These are phyloP conservation scores for Monoraphidium neglectum DNA, from an alignment of 139 green algal species.

Conservation along the genomic window DNA sequence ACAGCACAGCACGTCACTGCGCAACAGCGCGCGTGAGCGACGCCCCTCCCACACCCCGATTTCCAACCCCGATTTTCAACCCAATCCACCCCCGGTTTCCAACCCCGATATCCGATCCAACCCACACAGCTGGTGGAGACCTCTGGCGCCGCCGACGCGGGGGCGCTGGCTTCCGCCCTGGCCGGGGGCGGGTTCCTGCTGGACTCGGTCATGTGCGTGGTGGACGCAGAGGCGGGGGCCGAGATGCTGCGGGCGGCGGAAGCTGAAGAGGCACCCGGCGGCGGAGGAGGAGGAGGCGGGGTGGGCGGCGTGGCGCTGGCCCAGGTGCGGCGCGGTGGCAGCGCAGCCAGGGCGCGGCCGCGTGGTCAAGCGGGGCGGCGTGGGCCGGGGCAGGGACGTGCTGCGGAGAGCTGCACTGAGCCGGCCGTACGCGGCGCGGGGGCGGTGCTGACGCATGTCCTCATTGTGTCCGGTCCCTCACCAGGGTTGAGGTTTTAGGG, in stretches of 20 bases:
- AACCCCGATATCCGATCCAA: neutral
- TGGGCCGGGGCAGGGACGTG: neutral
- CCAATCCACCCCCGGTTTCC: neutral
- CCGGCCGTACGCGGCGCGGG: neutral
- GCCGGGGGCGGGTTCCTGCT: slow-evolving; percentile 37
- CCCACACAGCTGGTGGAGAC: slow-evolving; percentile 50
- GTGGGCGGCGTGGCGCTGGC: slow-evolving; percentile 38
- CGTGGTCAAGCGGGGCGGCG: neutral
- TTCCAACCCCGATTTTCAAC: neutral
- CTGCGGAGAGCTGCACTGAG: neutral
- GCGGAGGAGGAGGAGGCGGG: no score
- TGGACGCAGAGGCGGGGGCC: slow-evolving; percentile 47
- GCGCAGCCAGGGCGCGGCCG: neutral
- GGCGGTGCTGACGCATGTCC: no score
- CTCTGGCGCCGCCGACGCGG: slow-evolving; percentile 53
- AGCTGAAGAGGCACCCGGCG: slow-evolving; percentile 8
- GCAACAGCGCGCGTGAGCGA: no score
- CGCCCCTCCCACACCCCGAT: no score
- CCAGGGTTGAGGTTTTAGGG: neutral
- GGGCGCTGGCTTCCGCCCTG: slow-evolving; percentile 36
- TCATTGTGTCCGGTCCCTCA: neutral
- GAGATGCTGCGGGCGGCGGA: no score
- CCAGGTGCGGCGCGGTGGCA: slow-evolving; percentile 35
- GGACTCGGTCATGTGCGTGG: slow-evolving; percentile 41
- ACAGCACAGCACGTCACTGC: no score